Conservation (phyloP, 768 basidiomycete genomes). For the Xanthoconium stramineum region DNA sequence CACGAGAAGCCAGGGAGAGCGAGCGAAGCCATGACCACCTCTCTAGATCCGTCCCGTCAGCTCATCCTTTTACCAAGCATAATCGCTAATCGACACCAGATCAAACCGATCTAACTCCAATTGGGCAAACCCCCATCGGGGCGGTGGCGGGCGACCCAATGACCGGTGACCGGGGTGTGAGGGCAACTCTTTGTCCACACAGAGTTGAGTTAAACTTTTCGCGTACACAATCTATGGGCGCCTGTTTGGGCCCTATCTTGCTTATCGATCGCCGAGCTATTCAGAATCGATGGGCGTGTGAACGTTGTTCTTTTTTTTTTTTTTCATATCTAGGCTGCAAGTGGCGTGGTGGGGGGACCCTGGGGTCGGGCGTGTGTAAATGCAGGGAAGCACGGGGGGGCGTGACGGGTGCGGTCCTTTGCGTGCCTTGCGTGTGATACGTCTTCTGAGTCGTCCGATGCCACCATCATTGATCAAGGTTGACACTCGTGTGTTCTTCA, state of each 20-base stretch:
- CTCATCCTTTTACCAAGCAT: not conserved
- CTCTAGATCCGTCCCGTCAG: constrained; percentile 8
- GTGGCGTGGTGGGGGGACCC: not conserved
- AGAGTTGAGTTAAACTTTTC: not conserved
- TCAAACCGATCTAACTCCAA: constrained; percentile 17
- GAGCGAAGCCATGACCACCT: not conserved
- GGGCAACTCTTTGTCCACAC: not conserved
- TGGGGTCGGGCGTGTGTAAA: not conserved
- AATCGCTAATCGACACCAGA: constrained; percentile 20
- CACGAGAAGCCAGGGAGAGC: not conserved
- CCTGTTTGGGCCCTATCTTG: not conserved
- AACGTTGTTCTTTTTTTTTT: not conserved
- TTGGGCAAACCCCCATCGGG: not conserved
- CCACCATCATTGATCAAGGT: too few relatives aligned
- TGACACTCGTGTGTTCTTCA: too few relatives aligned
- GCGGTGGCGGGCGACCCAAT: not conserved
- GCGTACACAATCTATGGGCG: not conserved
- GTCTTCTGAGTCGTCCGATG: too few relatives aligned
- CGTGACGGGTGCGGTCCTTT: too few relatives aligned
- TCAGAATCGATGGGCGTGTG: not conserved
- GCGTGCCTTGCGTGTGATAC: too few relatives aligned
- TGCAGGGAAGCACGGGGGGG: not conserved
- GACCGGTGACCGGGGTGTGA: not conserved
- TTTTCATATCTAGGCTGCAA: not conserved
- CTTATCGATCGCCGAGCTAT: not conserved